Evolutionary conservation across 1,284 basidiomycete species (phyloP).

Genomic region (Boletus semigastroideus): DNA sequence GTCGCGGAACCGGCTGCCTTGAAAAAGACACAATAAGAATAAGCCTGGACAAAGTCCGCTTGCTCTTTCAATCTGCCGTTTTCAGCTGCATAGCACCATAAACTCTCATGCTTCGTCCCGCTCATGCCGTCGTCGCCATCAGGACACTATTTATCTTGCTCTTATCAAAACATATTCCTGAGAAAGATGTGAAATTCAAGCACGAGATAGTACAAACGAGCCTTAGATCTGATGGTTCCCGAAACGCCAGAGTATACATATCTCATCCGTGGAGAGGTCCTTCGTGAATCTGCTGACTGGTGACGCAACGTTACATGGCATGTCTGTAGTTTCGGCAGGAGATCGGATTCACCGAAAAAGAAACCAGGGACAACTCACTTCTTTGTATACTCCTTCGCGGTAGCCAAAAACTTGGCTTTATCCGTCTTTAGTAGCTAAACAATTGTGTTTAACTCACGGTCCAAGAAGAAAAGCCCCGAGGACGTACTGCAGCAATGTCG

Average conservation of each 20-base stretch:
- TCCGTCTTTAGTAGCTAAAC: constrained; percentile 70
- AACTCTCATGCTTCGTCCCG: constrained; percentile 10
- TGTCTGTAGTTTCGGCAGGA: constrained; percentile 14
- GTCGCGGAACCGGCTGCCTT: not conserved
- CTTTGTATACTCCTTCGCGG: constrained; percentile 80
- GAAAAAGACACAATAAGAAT: constrained; percentile 7
- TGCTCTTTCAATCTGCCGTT: constrained; percentile 11
- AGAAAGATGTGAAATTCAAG: constrained; percentile 10
- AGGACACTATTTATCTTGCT: not conserved
- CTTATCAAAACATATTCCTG: constrained; percentile 8
- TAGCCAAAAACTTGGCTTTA: constrained; percentile 64
- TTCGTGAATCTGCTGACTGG: not conserved
- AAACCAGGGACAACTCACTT: constrained; percentile 48
- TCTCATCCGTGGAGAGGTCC: not conserved
- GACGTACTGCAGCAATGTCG: constrained; percentile 71
- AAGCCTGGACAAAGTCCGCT: constrained; percentile 5
- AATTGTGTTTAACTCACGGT: not conserved
- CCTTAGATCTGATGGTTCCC: constrained; percentile 4
- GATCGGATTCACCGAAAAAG: constrained; percentile 10
- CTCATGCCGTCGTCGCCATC: constrained; percentile 1
- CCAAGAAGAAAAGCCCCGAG: not conserved
- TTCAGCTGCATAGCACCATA: constrained; percentile 14
- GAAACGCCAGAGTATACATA: not conserved
- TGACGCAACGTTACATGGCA: constrained; percentile 20
- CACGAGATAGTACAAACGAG: constrained; percentile 5